These are phyloP conservation scores for Teratosphaeria gauchensis DNA, from an alignment of 2,329 filamentous ascomycete genomes.

Conservation along the genomic window DNA sequence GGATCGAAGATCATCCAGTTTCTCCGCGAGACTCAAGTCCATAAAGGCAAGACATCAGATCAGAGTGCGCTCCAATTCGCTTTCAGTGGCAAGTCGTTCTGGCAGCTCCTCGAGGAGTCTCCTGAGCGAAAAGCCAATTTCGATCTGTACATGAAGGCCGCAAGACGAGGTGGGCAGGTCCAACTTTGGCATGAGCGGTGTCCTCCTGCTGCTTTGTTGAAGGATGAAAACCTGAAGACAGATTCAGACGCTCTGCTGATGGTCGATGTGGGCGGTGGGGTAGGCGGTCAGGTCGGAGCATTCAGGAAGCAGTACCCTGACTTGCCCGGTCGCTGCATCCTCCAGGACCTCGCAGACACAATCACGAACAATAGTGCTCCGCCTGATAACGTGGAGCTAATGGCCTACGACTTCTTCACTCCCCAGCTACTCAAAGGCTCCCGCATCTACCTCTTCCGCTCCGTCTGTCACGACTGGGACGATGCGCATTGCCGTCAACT, in stretches of 20 bases:
- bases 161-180: neutral
- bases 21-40: neutral
- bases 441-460: slow-evolving; percentile 15
- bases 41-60: neutral
- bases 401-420: slow-evolving; percentile 11
- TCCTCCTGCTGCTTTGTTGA: neutral
- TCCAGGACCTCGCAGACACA: slow-evolving; percentile 10
- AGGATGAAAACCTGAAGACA: neutral
- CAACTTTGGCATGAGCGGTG: slow-evolving; percentile 9
- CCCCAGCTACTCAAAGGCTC: slow-evolving; percentile 10
- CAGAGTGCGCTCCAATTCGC: neutral
- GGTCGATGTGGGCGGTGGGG: slow-evolving; percentile 10
- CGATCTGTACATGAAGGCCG: slow-evolving; percentile 8
- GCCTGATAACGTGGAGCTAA: slow-evolving; percentile 3
- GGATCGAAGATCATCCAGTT: neutral
- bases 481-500: slow-evolving; percentile 7
- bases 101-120: neutral
- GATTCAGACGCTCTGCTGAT: slow-evolving; percentile 4
- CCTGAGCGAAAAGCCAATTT: slow-evolving; percentile 9
- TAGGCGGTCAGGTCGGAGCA: slow-evolving; percentile 2
- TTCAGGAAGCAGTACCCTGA: slow-evolving; percentile 4
- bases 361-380: neutral
- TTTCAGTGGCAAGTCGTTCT: neutral
- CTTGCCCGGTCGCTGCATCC: slow-evolving; percentile 7
- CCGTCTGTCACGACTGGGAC: slow-evolving; percentile 11